Conservation (phyloP, 805 yeast species). For the Cyberlindnera veronae region DNA sequence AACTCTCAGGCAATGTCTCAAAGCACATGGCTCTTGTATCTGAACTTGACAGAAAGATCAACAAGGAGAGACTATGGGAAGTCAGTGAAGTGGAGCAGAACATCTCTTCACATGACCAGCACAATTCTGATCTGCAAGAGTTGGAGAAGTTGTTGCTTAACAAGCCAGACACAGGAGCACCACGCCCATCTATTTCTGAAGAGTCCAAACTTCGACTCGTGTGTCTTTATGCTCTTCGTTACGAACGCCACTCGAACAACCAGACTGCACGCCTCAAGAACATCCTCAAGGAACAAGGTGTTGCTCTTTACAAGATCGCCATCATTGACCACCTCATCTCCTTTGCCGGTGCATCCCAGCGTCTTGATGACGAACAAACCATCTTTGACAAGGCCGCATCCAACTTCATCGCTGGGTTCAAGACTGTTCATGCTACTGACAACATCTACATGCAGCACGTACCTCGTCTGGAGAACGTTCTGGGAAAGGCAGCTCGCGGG, state of each 20-base stretch:
- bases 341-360: slow-evolving; percentile 40
- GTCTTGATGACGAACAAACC: slow-evolving; percentile 36
- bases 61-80: slow-evolving; percentile 66
- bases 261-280: slow-evolving; percentile 38
- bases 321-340: slow-evolving; percentile 40
- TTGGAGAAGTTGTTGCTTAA: slow-evolving; percentile 52
- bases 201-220: slow-evolving; percentile 67
- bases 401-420: slow-evolving; percentile 32
- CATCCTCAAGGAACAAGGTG: slow-evolving; percentile 35
- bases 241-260: slow-evolving; percentile 49
- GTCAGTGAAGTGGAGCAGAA: slow-evolving; percentile 89
- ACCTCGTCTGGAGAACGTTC: slow-evolving; percentile 56
- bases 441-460: slow-evolving; percentile 89
- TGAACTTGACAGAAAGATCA: slow-evolving; percentile 76
- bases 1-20: slow-evolving; percentile 80
- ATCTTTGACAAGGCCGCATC: slow-evolving; percentile 29
- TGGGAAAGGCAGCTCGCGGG: slow-evolving; percentile 35
- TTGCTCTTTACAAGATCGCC: slow-evolving; percentile 24
- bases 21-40: slow-evolving; percentile 90
- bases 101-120: slow-evolving; percentile 63
- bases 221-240: slow-evolving; percentile 69
- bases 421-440: slow-evolving; percentile 42
- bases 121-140: slow-evolving; percentile 51
- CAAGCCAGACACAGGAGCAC: slow-evolving; percentile 29
- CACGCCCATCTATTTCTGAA: slow-evolving; percentile 40